Evolutionary conservation across 1,139 yeast species (phyloP).

Genomic region (Nadsonia starkeyi-henricii): DNA sequence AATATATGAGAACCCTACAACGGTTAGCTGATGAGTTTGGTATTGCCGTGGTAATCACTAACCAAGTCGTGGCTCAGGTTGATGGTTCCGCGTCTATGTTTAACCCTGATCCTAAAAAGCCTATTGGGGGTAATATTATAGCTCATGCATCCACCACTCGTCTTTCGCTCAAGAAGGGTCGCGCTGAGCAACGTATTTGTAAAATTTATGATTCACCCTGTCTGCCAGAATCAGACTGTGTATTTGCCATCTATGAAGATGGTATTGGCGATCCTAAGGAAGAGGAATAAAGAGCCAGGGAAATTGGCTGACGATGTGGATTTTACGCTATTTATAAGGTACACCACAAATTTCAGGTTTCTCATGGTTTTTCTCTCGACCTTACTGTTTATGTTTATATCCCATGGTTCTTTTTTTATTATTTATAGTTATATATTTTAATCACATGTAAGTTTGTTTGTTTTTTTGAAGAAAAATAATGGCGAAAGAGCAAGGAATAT

Average conservation of each 20-base stretch:
- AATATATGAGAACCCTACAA: slow-evolving; percentile 81
- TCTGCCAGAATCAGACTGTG: slow-evolving; percentile 87
- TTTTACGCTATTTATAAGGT: no score
- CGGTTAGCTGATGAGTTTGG: slow-evolving; percentile 96
- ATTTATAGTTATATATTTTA: no score
- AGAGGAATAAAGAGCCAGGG: slow-evolving; percentile 32
- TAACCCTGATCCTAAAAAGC: slow-evolving; percentile 97
- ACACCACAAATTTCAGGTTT: no score
- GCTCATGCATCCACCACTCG: slow-evolving; percentile 96
- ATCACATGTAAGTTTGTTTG: no score
- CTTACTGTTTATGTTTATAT: no score
- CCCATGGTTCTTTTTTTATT: no score
- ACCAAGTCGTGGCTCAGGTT: slow-evolving; percentile 96
- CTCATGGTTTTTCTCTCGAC: no score
- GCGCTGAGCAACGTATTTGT: slow-evolving; percentile 85
- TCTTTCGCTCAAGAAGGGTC: slow-evolving; percentile 76
- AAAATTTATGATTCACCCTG: slow-evolving; percentile 93
- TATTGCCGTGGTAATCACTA: slow-evolving; percentile 94
- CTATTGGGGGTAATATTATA: slow-evolving; percentile 95
- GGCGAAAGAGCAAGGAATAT: no score
- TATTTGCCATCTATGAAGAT: slow-evolving; percentile 90
- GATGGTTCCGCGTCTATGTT: slow-evolving; percentile 77
- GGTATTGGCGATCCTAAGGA: slow-evolving; percentile 93
- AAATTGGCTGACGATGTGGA: no score
- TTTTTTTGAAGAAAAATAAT: no score